These are phyloP conservation scores for Gigaspora rosea DNA, from an alignment of 192 early-diverging fungal genomes.

Conservation along the genomic window DNA sequence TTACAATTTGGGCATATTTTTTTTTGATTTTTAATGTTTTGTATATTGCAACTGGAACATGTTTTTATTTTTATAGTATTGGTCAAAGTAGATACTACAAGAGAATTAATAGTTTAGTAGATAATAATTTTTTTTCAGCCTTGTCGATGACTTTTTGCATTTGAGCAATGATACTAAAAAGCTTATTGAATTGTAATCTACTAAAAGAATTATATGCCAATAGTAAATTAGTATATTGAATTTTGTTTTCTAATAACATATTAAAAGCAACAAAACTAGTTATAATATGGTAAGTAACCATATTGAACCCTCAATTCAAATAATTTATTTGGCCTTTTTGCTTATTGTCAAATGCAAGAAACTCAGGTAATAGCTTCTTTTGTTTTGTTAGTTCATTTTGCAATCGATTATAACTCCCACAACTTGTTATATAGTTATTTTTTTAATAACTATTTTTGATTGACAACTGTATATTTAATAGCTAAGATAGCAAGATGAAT, in stretches of 20 bases:
- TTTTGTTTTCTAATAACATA: background rate
- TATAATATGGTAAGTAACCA: too few species aligned
- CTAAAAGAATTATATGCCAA: slow-evolving; percentile 18
- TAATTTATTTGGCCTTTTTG: slow-evolving; percentile 22
- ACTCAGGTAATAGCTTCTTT: background rate
- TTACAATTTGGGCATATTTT: background rate
- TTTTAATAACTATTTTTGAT: slow-evolving; percentile 19
- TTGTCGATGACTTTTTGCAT: slow-evolving; percentile 3
- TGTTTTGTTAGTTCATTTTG: background rate
- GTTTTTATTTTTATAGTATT: background rate
- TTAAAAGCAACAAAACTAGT: background rate
- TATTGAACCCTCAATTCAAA: background rate
- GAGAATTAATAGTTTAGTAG: too few species aligned
- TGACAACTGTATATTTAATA: too few species aligned
- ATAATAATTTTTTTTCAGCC: slow-evolving; percentile 20
- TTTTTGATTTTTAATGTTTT: slow-evolving; percentile 26
- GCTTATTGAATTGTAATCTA: slow-evolving; percentile 7
- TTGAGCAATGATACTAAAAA: background rate
- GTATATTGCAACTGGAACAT: background rate
- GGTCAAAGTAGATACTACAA: background rate
- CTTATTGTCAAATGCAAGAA: slow-evolving; percentile 21
- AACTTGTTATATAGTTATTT: background rate
- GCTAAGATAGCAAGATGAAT: too few species aligned
- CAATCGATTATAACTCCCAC: too few species aligned
- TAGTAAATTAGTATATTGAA: slow-evolving; percentile 10